These are phyloP conservation scores for Arthrobotrys pseudoclavata DNA, from an alignment of 2,329 filamentous ascomycete species.

Conservation along the genomic window DNA sequence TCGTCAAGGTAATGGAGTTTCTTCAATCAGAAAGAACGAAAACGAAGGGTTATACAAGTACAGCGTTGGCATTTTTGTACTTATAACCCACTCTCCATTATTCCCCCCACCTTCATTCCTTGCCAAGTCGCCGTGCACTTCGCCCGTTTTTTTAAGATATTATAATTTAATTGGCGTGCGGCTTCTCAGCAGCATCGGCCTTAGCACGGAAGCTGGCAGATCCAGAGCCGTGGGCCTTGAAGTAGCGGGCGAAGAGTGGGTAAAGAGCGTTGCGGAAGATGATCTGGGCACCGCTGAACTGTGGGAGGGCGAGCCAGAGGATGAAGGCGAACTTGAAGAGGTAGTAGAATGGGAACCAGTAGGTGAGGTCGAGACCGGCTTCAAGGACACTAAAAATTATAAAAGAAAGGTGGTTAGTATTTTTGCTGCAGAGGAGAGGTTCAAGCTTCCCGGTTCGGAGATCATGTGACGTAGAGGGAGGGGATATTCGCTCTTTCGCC, in stretches of 20 bases:
- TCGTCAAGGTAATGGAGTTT: background rate
- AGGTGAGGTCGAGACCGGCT: slow-evolving; percentile 85
- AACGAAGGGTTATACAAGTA: background rate
- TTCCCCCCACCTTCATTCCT: background rate
- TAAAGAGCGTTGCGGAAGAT: slow-evolving; percentile 96
- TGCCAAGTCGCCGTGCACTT: background rate
- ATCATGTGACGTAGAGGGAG: slow-evolving; percentile 48
- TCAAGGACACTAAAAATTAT: slow-evolving; percentile 75
- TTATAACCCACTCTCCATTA: background rate
- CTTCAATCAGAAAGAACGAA: background rate
- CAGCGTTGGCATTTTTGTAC: background rate
- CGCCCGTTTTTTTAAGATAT: background rate
- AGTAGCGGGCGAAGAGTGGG: slow-evolving; percentile 93
- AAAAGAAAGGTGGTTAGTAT: background rate
- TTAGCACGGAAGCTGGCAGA: slow-evolving; percentile 89
- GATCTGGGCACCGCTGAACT: slow-evolving; percentile 95
- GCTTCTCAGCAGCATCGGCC: slow-evolving; percentile 76
- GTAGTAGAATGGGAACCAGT: slow-evolving; percentile 99
- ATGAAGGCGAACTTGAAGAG: slow-evolving; percentile 99
- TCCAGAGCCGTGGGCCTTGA: slow-evolving; percentile 78
- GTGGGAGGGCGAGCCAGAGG: slow-evolving; percentile 96
- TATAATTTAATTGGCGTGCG: slow-evolving; percentile 48
- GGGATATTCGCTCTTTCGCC: slow-evolving; percentile 42
- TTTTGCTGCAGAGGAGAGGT: slow-evolving; percentile 10
- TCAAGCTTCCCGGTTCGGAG: slow-evolving; percentile 34